phyloP scores from a whole-genome alignment of 768 basidiomycete genomes.

The Mycena olivaceomarginata region DNA sequence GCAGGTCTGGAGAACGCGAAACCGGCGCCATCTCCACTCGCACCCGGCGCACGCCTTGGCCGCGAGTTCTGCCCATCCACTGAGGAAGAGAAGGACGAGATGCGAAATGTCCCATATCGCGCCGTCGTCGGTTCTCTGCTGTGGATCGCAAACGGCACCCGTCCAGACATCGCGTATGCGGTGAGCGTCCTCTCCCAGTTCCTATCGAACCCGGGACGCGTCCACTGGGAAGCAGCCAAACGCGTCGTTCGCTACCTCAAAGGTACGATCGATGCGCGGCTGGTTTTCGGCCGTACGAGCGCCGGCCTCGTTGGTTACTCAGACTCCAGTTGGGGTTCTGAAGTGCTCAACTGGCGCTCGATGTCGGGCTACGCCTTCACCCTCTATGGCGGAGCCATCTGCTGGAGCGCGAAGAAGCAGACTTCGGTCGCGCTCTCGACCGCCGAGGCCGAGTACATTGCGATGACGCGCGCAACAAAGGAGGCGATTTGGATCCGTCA shows the following conservation, averaged over 20 bases:
- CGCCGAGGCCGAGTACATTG: too few species aligned
- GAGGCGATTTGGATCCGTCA: too few species aligned
- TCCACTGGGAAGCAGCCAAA: slow-evolving; percentile 59
- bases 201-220: slow-evolving; percentile 48
- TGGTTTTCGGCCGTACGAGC: slow-evolving; percentile 32
- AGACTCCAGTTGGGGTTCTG: slow-evolving; percentile 36
- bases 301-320: slow-evolving; percentile 41
- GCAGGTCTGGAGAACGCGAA: too few species aligned
- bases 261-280: slow-evolving; percentile 17
- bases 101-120: slow-evolving; percentile 51
- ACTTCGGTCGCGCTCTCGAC: too few species aligned
- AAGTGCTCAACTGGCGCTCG: slow-evolving; percentile 33
- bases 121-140: slow-evolving; percentile 49
- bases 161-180: slow-evolving; percentile 45
- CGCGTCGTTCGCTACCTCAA: slow-evolving; percentile 60
- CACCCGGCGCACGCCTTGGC: too few species aligned
- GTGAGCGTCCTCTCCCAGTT: slow-evolving; percentile 53
- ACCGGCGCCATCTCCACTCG: too few species aligned
- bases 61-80: too few species aligned
- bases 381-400: slow-evolving; percentile 53
- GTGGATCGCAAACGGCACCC: slow-evolving; percentile 51
- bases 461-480: too few species aligned
- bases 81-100: not conserved
- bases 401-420: slow-evolving; percentile 48
- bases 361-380: slow-evolving; percentile 57